A percentile compares a stretch with the other conserved stretches of the same genome.
Evolutionary conservation across 2,329 filamentous ascomycete genomes (phyloP).

Genomic region (Endothia cerciana): DNA sequence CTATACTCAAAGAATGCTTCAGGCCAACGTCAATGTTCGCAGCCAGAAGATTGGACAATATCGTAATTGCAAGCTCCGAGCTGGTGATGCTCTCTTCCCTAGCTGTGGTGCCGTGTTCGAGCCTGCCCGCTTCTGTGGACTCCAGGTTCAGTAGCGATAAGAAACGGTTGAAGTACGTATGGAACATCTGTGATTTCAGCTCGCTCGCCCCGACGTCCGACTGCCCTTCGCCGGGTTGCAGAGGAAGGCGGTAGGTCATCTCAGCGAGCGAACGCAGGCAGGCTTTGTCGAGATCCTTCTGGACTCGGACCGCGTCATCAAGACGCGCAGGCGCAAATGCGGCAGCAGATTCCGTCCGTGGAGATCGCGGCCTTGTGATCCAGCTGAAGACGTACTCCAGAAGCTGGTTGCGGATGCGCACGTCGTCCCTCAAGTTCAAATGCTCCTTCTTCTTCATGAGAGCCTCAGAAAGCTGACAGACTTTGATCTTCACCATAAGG

Average conservation of each 20-base stretch:
- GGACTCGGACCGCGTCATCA: slow-evolving; percentile 62
- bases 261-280: slow-evolving; percentile 68
- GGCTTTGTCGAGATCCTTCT: slow-evolving; percentile 68
- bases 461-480: slow-evolving; percentile 68
- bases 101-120: slow-evolving; percentile 46
- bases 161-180: slow-evolving; percentile 72
- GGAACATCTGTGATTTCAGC: slow-evolving; percentile 72
- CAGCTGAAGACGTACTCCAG: slow-evolving; percentile 70
- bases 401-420: slow-evolving; percentile 69
- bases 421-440: slow-evolving; percentile 69
- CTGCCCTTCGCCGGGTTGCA: slow-evolving; percentile 68
- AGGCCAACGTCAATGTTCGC: slow-evolving; percentile 73
- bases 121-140: slow-evolving; percentile 46
- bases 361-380: slow-evolving; percentile 65
- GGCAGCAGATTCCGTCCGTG: slow-evolving; percentile 47
- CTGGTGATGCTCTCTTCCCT: slow-evolving; percentile 60
- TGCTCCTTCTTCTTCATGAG: slow-evolving; percentile 70
- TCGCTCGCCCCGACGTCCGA: slow-evolving; percentile 69
- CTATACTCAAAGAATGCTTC: slow-evolving; percentile 71
- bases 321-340: slow-evolving; percentile 46
- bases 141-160: slow-evolving; percentile 67
- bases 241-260: slow-evolving; percentile 66
- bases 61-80: slow-evolving; percentile 67
- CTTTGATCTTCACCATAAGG: slow-evolving; percentile 68
- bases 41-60: slow-evolving; percentile 70